Conservation (phyloP, 148 eudicot species). For the Limonium bicolor region DNA sequence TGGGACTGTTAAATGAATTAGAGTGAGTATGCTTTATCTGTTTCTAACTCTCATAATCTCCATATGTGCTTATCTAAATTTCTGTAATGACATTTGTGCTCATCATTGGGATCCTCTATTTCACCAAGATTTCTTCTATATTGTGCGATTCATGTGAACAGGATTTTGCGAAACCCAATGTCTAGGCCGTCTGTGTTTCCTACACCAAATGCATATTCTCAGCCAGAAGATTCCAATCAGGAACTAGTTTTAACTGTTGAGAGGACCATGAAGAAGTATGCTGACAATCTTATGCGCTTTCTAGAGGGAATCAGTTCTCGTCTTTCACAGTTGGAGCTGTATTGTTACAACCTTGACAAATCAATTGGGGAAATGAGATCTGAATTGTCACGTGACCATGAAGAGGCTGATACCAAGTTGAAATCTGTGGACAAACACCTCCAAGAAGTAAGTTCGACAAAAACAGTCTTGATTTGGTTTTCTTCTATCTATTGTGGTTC, state of each 20-base stretch:
- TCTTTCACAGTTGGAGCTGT: slow-evolving; percentile 80
- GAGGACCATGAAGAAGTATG: slow-evolving; percentile 73
- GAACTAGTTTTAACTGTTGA: slow-evolving; percentile 66
- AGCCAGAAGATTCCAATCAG: slow-evolving; percentile 70
- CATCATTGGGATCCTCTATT: too few species aligned
- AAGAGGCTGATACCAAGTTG: slow-evolving; percentile 72
- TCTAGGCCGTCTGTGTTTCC: slow-evolving; percentile 74
- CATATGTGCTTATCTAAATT: too few species aligned
- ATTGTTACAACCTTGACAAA: slow-evolving; percentile 95
- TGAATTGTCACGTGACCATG: slow-evolving; percentile 74
- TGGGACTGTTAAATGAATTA: too few species aligned
- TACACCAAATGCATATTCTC: slow-evolving; percentile 40
- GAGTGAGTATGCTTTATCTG: too few species aligned
- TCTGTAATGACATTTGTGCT: too few species aligned
- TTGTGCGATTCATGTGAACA: slow-evolving; percentile 22
- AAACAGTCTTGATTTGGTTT: not conserved
- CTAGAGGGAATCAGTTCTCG: slow-evolving; percentile 97
- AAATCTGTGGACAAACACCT: slow-evolving; percentile 86
- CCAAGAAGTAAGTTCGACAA: slow-evolving; percentile 55
- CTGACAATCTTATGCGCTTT: slow-evolving; percentile 94
- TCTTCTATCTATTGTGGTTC: not conserved
- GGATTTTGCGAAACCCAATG: slow-evolving; percentile 88
- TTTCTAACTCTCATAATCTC: too few species aligned
- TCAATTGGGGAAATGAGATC: slow-evolving; percentile 94
- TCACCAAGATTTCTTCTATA: too few species aligned